phyloP scores from a whole-genome alignment of 2,329 filamentous ascomycete species.

The Parascedosporium putredinis region DNA sequence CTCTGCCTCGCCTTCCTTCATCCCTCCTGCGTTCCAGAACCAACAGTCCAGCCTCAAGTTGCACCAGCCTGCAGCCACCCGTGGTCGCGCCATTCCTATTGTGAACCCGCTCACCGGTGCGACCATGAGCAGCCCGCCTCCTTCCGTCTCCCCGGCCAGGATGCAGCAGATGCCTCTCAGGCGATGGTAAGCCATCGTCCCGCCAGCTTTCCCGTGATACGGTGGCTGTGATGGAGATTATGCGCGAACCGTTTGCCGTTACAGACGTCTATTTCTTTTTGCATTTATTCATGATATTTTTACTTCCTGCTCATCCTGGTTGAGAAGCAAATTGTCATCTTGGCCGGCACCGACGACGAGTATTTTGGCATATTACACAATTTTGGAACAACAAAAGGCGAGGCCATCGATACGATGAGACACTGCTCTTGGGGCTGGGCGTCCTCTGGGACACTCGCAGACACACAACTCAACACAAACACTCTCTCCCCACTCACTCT shows the following conservation, averaged over 20 bases:
- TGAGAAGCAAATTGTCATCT: conserved; percentile 5
- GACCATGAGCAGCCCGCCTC: conserved; percentile 78
- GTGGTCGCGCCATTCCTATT: conserved; percentile 88
- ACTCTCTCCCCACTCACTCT: conserved; percentile 2
- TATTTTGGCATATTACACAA: neutral
- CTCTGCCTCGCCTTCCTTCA: conserved; percentile 55
- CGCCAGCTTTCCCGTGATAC: neutral
- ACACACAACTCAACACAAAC: too few relatives aligned
- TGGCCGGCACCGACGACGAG: conserved; percentile 7
- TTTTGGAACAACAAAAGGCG: neutral
- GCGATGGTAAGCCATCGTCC: conserved; percentile 36
- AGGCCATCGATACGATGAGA: neutral
- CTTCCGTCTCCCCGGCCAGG: conserved; percentile 53
- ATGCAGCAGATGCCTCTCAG: conserved; percentile 42
- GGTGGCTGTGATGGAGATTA: conserved; percentile 2
- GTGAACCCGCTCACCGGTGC: conserved; percentile 91
- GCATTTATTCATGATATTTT: neutral
- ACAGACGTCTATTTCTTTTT: neutral
- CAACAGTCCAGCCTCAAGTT: conserved; percentile 64
- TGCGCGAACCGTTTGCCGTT: conserved; percentile 5
- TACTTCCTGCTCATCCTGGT: conserved; percentile 3
- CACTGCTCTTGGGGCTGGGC: neutral
- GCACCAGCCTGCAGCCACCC: conserved; percentile 82
- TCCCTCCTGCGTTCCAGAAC: conserved; percentile 55
- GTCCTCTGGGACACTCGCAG: too few relatives aligned